phyloP scores from a whole-genome alignment of 1,284 basidiomycete genomes.

The Ceratobasidium theobromae region DNA sequence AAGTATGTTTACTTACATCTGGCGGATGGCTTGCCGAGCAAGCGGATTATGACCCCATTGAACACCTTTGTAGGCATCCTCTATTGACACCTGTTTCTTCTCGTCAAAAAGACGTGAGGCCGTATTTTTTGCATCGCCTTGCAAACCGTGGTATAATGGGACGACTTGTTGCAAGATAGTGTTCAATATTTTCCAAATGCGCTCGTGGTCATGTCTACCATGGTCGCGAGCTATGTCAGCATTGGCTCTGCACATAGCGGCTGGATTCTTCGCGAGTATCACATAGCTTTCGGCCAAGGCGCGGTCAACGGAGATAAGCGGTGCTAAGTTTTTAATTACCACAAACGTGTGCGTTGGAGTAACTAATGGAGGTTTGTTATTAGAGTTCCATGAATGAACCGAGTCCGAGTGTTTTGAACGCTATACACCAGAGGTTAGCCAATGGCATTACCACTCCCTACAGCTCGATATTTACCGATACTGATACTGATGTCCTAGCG shows the following conservation, averaged over 20 bases:
- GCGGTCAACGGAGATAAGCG: conserved; percentile 25
- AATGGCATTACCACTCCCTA: background rate
- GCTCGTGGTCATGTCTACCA: conserved; percentile 32
- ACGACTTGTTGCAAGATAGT: conserved; percentile 23
- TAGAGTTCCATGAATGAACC: conserved; percentile 28
- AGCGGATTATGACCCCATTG: conserved; percentile 35
- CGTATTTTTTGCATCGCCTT: conserved; percentile 1
- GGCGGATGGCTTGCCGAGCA: conserved; percentile 2
- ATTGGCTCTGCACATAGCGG: conserved; percentile 32
- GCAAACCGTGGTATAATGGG: conserved; percentile 21
- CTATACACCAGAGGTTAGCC: background rate
- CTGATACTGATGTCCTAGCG: conserved; percentile 31
- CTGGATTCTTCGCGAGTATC: conserved; percentile 28
- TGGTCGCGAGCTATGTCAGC: conserved; percentile 30
- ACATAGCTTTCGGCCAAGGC: conserved; percentile 27
- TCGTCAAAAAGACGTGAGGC: conserved; percentile 8
- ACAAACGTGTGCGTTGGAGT: conserved; percentile 29
- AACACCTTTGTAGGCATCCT: conserved; percentile 27
- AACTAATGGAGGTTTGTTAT: conserved; percentile 22
- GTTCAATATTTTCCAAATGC: conserved; percentile 32
- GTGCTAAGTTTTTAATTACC: conserved; percentile 31
- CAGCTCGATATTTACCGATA: background rate
- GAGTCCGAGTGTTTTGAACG: conserved; percentile 29
- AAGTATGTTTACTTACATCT: conserved; percentile 27
- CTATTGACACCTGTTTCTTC: conserved; percentile 4